phyloP scores from a whole-genome alignment of 345 rosid species.

The Gossypium longicalyx region DNA sequence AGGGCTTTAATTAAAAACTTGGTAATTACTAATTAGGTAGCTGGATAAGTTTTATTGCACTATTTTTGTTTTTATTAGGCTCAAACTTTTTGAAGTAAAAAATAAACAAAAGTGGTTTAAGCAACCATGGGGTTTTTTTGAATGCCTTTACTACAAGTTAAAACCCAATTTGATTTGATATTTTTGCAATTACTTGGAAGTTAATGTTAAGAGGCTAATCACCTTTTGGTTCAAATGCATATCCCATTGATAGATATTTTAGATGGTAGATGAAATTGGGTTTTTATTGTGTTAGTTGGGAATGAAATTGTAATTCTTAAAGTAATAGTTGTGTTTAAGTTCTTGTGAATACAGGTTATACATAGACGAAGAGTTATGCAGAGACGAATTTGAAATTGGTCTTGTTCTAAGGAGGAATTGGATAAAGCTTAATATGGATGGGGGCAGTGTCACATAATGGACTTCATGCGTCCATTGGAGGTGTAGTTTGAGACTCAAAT shows the following conservation, averaged over 20 bases:
- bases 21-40: background rate
- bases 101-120: background rate
- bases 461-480: no score
- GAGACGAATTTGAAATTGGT: no score
- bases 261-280: background rate
- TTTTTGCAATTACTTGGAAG: slow-evolving; percentile 2
- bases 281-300: background rate
- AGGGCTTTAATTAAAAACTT: background rate
- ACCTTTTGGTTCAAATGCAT: background rate
- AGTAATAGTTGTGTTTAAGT: no score
- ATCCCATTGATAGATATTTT: background rate
- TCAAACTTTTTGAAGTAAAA: background rate
- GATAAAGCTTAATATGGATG: no score
- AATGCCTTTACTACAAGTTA: background rate
- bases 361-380: no score
- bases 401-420: no score
- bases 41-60: background rate
- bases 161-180: background rate
- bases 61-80: background rate
- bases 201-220: background rate
- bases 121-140: background rate
- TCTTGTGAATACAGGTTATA: no score
- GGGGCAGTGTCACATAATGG: no score
- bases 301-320: no score
- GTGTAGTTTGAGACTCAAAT: no score